phyloP scores from a whole-genome alignment of 2,329 filamentous ascomycete genomes.

The Neocatenulostroma microsporum region DNA sequence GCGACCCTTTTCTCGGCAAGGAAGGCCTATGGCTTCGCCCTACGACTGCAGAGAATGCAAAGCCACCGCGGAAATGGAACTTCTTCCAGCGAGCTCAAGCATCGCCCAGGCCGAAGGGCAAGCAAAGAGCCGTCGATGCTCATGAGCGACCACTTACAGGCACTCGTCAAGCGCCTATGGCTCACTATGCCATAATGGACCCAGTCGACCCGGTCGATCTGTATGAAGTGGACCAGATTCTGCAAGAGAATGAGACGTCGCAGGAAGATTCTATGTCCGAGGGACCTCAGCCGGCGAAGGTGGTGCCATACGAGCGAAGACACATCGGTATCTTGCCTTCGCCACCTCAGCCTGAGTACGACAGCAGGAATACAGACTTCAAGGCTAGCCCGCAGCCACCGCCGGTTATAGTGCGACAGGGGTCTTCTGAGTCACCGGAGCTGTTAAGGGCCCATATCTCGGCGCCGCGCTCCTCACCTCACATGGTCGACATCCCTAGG shows the following conservation, averaged over 20 bases:
- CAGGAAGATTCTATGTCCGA: conserved; percentile 16
- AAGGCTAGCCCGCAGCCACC: conserved; percentile 11
- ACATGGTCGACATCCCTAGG: conserved; percentile 14
- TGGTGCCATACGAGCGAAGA: conserved; percentile 22
- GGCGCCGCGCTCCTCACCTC: conserved; percentile 14
- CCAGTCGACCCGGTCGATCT: conserved; percentile 37
- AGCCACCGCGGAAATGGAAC: conserved; percentile 47
- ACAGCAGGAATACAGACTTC: conserved; percentile 9
- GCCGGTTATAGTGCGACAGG: conserved; percentile 16
- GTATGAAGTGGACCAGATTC: conserved; percentile 40
- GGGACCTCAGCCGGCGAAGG: conserved; percentile 3
- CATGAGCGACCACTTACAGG: conserved; percentile 5
- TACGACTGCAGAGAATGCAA: conserved; percentile 5
- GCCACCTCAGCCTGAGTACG: conserved; percentile 11
- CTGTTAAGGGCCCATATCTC: conserved; percentile 18
- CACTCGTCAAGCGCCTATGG: conserved; percentile 21
- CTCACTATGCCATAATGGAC: conserved; percentile 53
- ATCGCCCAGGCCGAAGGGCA: conserved; percentile 30
- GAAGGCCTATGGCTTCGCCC: conserved; percentile 32
- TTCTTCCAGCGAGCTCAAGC: conserved; percentile 49
- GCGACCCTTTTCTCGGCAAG: conserved; percentile 23
- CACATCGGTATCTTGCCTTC: conserved; percentile 23
- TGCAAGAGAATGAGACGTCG: conserved; percentile 33
- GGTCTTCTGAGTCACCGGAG: conserved; percentile 20
- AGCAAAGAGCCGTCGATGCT: conserved; percentile 23